These are phyloP conservation scores for Agapanthus africanus DNA, from an alignment of 106 monocot species.

Conservation along the genomic window DNA sequence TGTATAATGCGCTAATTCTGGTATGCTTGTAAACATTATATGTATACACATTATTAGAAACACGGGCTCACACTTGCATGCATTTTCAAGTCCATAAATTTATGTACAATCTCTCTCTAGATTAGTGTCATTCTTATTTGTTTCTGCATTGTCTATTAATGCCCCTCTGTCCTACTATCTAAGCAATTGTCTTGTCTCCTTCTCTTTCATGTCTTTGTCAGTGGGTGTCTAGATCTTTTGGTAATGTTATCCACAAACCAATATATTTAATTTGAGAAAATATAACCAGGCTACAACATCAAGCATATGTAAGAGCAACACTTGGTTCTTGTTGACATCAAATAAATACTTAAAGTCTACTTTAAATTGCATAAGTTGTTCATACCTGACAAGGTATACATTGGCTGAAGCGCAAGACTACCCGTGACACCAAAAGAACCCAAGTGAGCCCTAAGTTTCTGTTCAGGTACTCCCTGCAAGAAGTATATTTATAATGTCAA, in stretches of 20 bases:
- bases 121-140: too few species aligned
- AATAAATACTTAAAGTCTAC: neutral
- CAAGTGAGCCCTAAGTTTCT: slow-evolving; percentile 89
- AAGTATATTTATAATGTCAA: neutral
- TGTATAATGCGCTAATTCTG: too few species aligned
- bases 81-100: too few species aligned
- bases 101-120: too few species aligned
- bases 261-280: neutral
- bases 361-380: neutral
- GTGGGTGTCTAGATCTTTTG: too few species aligned
- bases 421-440: slow-evolving; percentile 97
- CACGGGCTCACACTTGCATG: too few species aligned
- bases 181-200: too few species aligned
- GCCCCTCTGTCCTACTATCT: too few species aligned
- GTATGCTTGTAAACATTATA: too few species aligned
- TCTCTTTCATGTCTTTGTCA: too few species aligned
- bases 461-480: slow-evolving; percentile 94
- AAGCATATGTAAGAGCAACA: neutral
- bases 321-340: neutral
- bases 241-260: slow-evolving; percentile 6
- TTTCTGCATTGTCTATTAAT: too few species aligned
- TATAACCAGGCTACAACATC: neutral
- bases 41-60: too few species aligned
- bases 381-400: slow-evolving; percentile 95
- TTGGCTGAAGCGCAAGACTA: slow-evolving; percentile 93